These are phyloP conservation scores for Trypanosoma vivax DNA, from an alignment of 208 protist species.

Conservation along the genomic window DNA sequence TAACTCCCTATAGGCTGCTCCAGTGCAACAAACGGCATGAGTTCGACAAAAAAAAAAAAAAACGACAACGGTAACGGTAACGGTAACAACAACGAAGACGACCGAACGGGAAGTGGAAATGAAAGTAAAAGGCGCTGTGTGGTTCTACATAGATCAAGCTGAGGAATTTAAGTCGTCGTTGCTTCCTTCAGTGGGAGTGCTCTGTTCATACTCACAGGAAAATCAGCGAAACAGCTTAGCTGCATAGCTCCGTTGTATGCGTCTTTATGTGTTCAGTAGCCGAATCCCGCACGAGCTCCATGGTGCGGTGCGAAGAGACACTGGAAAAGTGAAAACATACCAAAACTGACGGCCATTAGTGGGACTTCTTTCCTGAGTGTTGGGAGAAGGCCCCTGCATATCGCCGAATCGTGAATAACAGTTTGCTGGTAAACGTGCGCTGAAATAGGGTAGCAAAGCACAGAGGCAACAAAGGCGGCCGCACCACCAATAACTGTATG, in stretches of 20 bases:
- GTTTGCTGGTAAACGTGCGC: constrained; percentile 87
- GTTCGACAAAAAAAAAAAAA: too few species aligned
- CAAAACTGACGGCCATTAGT: constrained; percentile 82
- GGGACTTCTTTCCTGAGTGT: constrained; percentile 84
- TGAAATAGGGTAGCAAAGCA: constrained; percentile 82
- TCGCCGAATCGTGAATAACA: constrained; percentile 85
- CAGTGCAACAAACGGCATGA: too few species aligned
- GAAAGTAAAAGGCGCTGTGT: neutral
- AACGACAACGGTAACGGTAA: too few species aligned
- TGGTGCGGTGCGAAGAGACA: constrained; percentile 72
- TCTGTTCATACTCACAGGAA: too few species aligned
- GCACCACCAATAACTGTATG: constrained; percentile 72
- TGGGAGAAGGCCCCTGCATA: constrained; percentile 73
- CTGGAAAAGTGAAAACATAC: constrained; percentile 73
- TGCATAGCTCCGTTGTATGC: neutral
- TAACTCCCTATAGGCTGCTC: too few species aligned
- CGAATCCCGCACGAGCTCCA: constrained; percentile 78
- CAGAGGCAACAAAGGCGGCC: constrained; percentile 72
- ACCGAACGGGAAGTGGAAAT: too few species aligned
- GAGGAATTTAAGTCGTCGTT: too few species aligned
- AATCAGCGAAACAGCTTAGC: too few species aligned
- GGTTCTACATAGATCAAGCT: too few species aligned
- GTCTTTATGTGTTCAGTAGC: constrained; percentile 42
- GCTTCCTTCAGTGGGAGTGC: too few species aligned
- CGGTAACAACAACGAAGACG: neutral